Conservation (phyloP, 192 early-diverging fungal species). For the Dispira parvispora region DNA sequence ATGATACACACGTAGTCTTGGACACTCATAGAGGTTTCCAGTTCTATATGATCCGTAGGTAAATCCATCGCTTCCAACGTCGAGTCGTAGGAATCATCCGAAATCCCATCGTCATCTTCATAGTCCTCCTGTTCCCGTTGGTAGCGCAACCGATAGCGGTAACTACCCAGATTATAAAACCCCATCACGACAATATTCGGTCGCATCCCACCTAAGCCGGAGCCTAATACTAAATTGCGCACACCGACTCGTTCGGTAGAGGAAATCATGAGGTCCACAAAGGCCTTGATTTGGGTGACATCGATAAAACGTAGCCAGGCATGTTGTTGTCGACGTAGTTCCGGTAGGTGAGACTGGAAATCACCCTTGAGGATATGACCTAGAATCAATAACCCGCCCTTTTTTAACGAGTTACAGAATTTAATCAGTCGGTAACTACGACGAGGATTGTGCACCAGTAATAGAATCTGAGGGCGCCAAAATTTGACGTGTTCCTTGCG, state of each 20-base stretch:
- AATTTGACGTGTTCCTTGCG: conserved; percentile 53
- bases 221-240: conserved; percentile 36
- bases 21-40: conserved; percentile 35
- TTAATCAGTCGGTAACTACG: conserved; percentile 36
- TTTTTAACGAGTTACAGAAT: conserved; percentile 52
- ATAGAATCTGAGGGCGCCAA: conserved; percentile 52
- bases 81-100: conserved; percentile 5
- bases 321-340: conserved; percentile 29
- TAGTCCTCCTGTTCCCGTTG: conserved; percentile 5
- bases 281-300: conserved; percentile 39
- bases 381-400: conserved; percentile 47
- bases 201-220: conserved; percentile 48
- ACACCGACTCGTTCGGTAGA: conserved; percentile 29
- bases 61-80: conserved; percentile 16
- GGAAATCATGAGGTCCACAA: conserved; percentile 38
- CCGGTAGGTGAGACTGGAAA: conserved; percentile 29
- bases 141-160: conserved; percentile 10
- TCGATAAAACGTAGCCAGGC: conserved; percentile 46
- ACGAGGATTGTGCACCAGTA: conserved; percentile 41
- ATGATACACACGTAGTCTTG: conserved; percentile 52
- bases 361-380: conserved; percentile 43
- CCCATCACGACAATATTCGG: conserved; percentile 51
- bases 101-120: not conserved
- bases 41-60: conserved; percentile 35
- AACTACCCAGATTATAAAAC: conserved; percentile 27